Conservation (phyloP, 1,284 basidiomycete species). For the Agaricales sp. region DNA sequence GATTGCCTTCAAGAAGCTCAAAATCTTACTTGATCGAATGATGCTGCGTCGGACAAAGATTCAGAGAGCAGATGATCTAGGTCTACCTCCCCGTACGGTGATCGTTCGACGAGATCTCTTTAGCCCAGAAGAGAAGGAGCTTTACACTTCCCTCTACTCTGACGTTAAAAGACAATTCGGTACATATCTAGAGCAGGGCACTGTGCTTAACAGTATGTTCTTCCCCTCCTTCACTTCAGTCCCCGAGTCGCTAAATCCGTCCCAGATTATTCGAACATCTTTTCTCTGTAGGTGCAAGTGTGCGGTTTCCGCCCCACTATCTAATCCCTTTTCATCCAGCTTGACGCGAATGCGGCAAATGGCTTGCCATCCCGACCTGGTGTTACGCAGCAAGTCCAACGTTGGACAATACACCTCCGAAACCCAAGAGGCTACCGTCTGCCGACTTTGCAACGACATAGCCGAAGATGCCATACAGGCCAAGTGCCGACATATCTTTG, state of each 20-base stretch:
- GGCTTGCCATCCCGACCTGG: constrained; percentile 94
- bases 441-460: constrained; percentile 93
- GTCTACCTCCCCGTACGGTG: constrained; percentile 91
- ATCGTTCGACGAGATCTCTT: constrained; percentile 88
- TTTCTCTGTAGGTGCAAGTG: constrained; percentile 53
- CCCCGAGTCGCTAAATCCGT: constrained; percentile 8
- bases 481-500: constrained; percentile 85
- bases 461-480: constrained; percentile 96
- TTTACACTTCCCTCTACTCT: constrained; percentile 88
- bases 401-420: constrained; percentile 56
- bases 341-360: constrained; percentile 90
- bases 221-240: constrained; percentile 1
- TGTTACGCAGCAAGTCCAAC: constrained; percentile 81
- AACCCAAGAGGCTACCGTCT: constrained; percentile 66
- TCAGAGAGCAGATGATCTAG: constrained; percentile 95
- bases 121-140: constrained; percentile 93
- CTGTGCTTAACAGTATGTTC: constrained; percentile 79
- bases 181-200: constrained; percentile 88
- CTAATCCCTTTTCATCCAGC: constrained; percentile 22
- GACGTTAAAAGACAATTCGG: constrained; percentile 89
- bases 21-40: constrained; percentile 85
- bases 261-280: constrained; percentile 91
- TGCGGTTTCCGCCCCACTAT: constrained; percentile 3
- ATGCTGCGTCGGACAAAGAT: constrained; percentile 92
- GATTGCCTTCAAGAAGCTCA: constrained; percentile 84